Conservation (phyloP, 176 grass and related monocot species). For the Microstegium vimineum region DNA sequence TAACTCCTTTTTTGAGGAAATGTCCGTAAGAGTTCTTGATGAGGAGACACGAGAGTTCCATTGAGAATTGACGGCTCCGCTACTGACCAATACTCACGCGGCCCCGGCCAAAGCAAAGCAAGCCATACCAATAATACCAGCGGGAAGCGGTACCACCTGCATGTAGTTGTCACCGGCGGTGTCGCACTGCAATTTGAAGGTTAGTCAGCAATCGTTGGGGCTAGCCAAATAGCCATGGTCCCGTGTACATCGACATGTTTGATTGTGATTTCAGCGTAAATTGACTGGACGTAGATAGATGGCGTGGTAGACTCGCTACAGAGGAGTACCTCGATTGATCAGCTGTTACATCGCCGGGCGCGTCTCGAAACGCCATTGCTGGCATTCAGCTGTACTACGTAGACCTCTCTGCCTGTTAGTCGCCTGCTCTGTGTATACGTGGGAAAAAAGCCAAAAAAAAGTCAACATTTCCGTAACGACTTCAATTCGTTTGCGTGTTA, state of each 20-base stretch:
- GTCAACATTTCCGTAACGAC: not conserved
- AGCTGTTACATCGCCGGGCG: not conserved
- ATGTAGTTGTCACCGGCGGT: not conserved
- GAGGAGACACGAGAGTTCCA: not conserved
- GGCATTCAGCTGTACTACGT: not conserved
- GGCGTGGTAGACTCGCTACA: not conserved
- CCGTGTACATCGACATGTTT: not conserved
- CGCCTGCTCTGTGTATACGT: not conserved
- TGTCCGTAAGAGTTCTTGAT: not conserved
- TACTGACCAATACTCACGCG: not conserved
- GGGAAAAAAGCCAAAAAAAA: not conserved
- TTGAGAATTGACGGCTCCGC: not conserved
- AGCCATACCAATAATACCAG: not conserved
- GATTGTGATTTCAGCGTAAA: not conserved
- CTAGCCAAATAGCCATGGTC: not conserved
- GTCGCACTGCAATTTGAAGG: conserved; percentile 7
- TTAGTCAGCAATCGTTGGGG: not conserved
- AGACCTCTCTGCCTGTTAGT: not conserved
- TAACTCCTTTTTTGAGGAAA: not conserved
- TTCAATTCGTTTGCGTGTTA: not conserved
- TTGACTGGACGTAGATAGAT: not conserved
- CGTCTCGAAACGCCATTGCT: conserved; percentile 27
- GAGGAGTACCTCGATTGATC: not conserved
- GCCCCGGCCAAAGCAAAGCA: not conserved
- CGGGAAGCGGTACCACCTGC: not conserved